Percentiles rank a stretch among this genome's conserved stretches.
Conservation (phyloP, 257 asterid genomes). For the Scutellaria galericulata region DNA sequence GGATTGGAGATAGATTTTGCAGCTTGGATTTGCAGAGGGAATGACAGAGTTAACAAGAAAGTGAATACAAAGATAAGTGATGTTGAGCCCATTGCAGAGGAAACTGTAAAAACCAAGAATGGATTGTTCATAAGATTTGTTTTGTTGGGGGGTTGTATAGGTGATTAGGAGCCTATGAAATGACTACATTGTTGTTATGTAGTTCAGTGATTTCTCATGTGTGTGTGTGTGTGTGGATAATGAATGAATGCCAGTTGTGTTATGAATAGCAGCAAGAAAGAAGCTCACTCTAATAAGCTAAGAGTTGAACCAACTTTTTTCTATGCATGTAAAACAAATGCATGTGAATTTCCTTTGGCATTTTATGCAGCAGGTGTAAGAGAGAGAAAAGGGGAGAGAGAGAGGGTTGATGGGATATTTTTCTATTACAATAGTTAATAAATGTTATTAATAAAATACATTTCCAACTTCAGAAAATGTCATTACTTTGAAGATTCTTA, state of each 20-base stretch:
- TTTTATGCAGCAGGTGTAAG: conserved; percentile 39
- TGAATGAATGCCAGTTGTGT: conserved; percentile 51
- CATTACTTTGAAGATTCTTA: conserved; percentile 25
- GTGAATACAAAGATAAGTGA: conserved; percentile 35
- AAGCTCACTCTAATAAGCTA: conserved; percentile 26
- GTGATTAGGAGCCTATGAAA: conserved; percentile 27
- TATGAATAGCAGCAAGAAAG: conserved; percentile 22
- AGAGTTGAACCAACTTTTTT: conserved; percentile 48
- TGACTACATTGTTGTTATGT: conserved; percentile 35
- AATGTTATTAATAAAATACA: background rate
- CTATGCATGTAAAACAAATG: conserved; percentile 56
- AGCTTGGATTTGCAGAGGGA: conserved; percentile 48
- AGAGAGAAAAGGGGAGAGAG: conserved; percentile 26
- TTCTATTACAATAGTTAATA: background rate
- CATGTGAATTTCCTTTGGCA: conserved; percentile 83
- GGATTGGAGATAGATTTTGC: conserved; percentile 46
- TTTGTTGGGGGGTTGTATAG: conserved; percentile 2
- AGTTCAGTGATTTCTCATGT: conserved; percentile 35
- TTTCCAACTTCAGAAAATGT: conserved; percentile 1
- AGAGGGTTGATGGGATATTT: conserved; percentile 15
- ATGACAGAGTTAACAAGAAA: conserved; percentile 40
- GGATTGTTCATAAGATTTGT: conserved; percentile 15
- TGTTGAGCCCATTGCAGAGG: conserved; percentile 45
- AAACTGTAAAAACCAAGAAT: conserved; percentile 26
- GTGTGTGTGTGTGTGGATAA: conserved; percentile 42